Conservation (phyloP, 2,329 filamentous ascomycete genomes). For the Cladosporium austrohemisphaericum region DNA sequence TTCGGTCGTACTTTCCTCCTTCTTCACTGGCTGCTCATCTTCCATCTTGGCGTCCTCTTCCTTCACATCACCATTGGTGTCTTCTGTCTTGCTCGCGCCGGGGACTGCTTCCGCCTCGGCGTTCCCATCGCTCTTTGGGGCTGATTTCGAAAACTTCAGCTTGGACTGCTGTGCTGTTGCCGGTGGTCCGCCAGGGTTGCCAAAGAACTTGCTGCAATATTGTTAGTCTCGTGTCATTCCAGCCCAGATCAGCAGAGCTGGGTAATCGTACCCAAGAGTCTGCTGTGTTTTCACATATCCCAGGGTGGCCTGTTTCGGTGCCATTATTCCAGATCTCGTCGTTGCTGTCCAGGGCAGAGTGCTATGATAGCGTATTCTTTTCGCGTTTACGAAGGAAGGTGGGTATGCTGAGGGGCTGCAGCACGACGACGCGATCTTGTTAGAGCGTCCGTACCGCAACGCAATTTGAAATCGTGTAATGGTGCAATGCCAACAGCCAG, state of each 20-base stretch:
- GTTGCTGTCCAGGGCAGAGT: conserved; percentile 11
- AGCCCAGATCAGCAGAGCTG: conserved; percentile 53
- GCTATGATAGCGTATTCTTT: conserved; percentile 15
- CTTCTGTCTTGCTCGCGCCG: conserved; percentile 11
- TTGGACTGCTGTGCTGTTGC: conserved; percentile 69
- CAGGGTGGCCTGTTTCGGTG: conserved; percentile 72
- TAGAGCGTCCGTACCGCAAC: not conserved
- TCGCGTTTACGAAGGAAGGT: conserved; percentile 13
- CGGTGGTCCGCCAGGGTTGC: conserved; percentile 58
- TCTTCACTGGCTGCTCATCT: conserved; percentile 22
- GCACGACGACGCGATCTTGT: not conserved
- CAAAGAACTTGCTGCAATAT: conserved; percentile 75
- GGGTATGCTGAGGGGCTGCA: not conserved
- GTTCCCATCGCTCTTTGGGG: conserved; percentile 22
- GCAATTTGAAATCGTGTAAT: not conserved
- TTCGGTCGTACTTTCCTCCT: conserved; percentile 22
- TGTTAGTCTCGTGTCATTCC: not conserved
- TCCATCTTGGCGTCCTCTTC: conserved; percentile 35
- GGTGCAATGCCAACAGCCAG: not conserved
- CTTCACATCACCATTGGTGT: conserved; percentile 26
- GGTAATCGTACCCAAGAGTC: conserved; percentile 47
- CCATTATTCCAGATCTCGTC: conserved; percentile 34
- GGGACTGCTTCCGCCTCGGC: conserved; percentile 10
- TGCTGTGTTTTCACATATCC: conserved; percentile 66
- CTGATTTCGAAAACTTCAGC: conserved; percentile 58